Base-by-base conservation (phyloP, 257 asterid species). In the Plantago ovata region DNA sequence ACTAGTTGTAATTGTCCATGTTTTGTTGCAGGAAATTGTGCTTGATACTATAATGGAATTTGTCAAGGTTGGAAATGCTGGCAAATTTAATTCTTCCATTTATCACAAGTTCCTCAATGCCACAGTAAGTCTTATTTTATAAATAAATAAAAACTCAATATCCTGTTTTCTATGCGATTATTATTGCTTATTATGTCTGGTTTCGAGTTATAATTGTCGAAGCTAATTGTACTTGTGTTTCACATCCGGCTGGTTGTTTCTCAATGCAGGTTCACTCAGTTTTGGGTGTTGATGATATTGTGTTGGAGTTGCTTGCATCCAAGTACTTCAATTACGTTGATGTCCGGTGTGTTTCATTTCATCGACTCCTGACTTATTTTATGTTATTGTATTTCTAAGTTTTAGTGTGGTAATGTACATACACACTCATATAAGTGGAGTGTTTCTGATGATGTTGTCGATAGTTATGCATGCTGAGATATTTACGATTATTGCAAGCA, bases 41-140 rank as follows among this genome's bases (percentile, higher is more conserved):
- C 67, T 88, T 68, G 98, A 86, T 56, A 45, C 95, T 1, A 36
- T 88, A 20, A 82, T 92, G 98, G 98, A 88, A 68, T 88, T 85
- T 66, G 95, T 92, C 53, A 92, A 88, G 78, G 71, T 85, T 55
- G 91, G 89, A n/a, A 88, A 86, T 36, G 77, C 70, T 4, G 97
- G 97, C 22, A 82, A 79, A 66, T 92, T 92, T 64, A 78, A 86
- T 72, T 80, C 97, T 14, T 66, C 87, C 54, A 77, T 85, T 67
- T 92, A 82, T 68, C 87, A 85, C 73, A 82, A 83, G 76, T 68
- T 92, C 60, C 81, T 92, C 50, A 75, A 72, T 55, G 66, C 78
- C 21, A 14, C 28, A 11, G 56, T 50, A 50, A 22, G 56, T 20
- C 19, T 23, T 11, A 16, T 8, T n/a, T 14, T n/a, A 48, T 2